These are phyloP conservation scores for Pharnaceum exiguum DNA, from an alignment of 148 eudicot species.

Conservation along the genomic window DNA sequence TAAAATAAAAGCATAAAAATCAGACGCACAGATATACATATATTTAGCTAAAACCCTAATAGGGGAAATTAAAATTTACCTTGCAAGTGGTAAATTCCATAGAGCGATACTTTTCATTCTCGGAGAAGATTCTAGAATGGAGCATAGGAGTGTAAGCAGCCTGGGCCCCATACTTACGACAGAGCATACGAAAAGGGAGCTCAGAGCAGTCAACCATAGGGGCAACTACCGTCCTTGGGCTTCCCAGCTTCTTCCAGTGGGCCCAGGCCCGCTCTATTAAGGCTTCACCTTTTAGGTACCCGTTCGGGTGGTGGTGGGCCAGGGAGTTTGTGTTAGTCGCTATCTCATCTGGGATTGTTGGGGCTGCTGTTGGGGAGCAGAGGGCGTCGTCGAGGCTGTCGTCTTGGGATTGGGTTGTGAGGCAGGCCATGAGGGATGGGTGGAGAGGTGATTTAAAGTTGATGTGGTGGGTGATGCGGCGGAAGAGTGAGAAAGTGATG, in stretches of 20 bases:
- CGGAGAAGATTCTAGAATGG: conserved; percentile 72
- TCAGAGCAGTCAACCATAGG: conserved; percentile 98
- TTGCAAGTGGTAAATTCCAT: conserved; percentile 76
- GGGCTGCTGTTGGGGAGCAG: conserved; percentile 18
- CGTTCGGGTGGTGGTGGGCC: conserved; percentile 33
- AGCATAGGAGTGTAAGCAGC: conserved; percentile 98
- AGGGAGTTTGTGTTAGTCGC: background rate
- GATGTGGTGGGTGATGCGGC: conserved; percentile 5
- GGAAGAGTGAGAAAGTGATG: conserved; percentile 29
- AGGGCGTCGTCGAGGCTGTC: conserved; percentile 27
- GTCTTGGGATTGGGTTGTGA: conserved; percentile 6
- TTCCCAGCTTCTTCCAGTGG: conserved; percentile 75
- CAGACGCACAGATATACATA: too few relatives aligned
- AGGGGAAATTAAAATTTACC: conserved; percentile 27
- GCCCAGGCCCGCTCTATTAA: conserved; percentile 76
- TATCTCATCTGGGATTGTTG: background rate
- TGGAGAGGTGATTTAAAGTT: conserved; percentile 1
- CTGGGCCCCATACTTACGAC: conserved; percentile 80
- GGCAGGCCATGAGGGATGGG: conserved; percentile 16
- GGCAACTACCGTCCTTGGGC: conserved; percentile 77
- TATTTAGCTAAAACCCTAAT: conserved; percentile 21
- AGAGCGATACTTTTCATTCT: conserved; percentile 70
- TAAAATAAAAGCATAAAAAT: too few relatives aligned
- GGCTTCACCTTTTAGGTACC: conserved; percentile 57
- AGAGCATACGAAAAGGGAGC: conserved; percentile 88